Percentiles rank a stretch among this genome's conserved stretches.
These are phyloP conservation scores for Pythium insidiosum DNA, from an alignment of 352 stramenopile genomes.

Conservation along the genomic window DNA sequence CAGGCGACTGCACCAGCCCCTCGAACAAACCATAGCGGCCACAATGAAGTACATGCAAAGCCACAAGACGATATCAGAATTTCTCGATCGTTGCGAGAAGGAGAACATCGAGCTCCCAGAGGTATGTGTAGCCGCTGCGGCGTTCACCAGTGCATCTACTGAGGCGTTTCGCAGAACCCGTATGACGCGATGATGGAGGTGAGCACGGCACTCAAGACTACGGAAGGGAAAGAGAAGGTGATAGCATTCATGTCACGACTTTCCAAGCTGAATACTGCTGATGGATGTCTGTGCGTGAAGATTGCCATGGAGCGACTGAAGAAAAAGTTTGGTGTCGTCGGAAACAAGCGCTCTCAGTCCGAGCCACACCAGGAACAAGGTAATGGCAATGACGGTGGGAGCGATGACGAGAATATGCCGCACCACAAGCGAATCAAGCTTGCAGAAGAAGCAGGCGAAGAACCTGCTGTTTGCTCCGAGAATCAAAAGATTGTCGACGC, in stretches of 20 bases:
- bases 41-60: conserved; percentile 20
- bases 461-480: conserved; percentile 26
- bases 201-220: conserved; percentile 19
- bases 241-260: no score
- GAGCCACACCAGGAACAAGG: conserved; percentile 7
- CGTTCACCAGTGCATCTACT: neutral
- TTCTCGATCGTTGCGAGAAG: conserved; percentile 32
- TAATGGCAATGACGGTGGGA: conserved; percentile 4
- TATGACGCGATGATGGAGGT: conserved; percentile 30
- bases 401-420: conserved; percentile 24
- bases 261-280: no score
- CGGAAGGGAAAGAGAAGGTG: conserved; percentile 23
- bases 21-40: neutral
- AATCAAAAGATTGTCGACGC: conserved; percentile 79
- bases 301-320: conserved; percentile 23
- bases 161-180: conserved; percentile 15
- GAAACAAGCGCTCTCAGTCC: conserved; percentile 18
- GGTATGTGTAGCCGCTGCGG: conserved; percentile 8
- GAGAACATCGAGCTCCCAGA: conserved; percentile 26
- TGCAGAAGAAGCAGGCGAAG: conserved; percentile 39
- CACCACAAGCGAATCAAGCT: conserved; percentile 49
- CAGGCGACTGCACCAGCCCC: no score
- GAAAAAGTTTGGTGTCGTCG: conserved; percentile 20
- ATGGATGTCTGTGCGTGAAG: conserved; percentile 4
- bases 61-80: conserved; percentile 15